Percentiles rank a stretch among this genome's conserved stretches.
Evolutionary conservation across 1,284 basidiomycete genomes (phyloP).

Genomic region (Golubevia sp.): DNA sequence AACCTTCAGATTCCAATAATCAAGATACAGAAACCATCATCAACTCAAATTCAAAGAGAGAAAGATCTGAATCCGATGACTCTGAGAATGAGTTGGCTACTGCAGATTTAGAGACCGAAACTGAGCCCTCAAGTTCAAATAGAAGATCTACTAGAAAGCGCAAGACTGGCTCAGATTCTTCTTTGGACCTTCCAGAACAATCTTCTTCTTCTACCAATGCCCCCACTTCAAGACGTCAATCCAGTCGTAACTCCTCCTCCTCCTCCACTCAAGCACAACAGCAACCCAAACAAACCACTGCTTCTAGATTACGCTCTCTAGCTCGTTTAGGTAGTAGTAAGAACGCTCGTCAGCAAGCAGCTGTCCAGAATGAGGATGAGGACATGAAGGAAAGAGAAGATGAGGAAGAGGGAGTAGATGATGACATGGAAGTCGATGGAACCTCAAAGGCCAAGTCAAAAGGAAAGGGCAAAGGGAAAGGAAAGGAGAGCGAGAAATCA

Average conservation of each 20-base stretch:
- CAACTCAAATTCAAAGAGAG: neutral
- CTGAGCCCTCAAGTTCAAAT: neutral
- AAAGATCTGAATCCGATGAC: neutral
- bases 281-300: neutral
- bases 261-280: neutral
- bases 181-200: neutral
- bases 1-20: too few relatives aligned
- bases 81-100: too few relatives aligned
- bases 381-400: neutral
- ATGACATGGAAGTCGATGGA: neutral
- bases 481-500: neutral
- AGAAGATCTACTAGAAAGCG: neutral
- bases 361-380: neutral
- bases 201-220: neutral
- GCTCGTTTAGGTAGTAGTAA: neutral
- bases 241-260: neutral
- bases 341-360: neutral
- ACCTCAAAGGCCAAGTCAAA: neutral
- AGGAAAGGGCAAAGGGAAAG: neutral
- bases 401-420: neutral
- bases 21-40: too few relatives aligned
- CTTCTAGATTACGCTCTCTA: neutral
- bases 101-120: too few relatives aligned
- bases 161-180: neutral
- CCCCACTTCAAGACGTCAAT: neutral